Base-by-base conservation (phyloP, 768 basidiomycete genomes). In the Amanita subjunquillea region DNA sequence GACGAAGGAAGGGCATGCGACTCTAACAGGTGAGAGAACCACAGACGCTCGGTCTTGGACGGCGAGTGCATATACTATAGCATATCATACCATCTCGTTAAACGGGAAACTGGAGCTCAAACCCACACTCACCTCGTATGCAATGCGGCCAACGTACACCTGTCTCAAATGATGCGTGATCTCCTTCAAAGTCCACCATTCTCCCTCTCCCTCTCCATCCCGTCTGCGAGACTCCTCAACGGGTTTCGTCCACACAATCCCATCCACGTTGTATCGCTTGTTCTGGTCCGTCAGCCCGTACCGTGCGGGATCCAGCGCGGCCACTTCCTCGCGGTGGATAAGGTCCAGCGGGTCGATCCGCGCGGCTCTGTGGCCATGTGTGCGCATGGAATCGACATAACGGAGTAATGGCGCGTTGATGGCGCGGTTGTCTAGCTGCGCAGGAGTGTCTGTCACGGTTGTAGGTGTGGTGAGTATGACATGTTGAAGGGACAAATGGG, bases 21-120 rank as follows among this genome's bases (percentile, higher is more conserved):
- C 67, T 96, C 93, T 7, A 96, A 73, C 13, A 89, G 71, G 60
- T 87, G 84, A 0, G 90, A 86, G 69, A 93, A 93, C 91, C 91
- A 95, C 4, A 88, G 72, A 0, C 89, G 77, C 67, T 92, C 91
- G 0, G 83, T 86, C 70, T 90, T 91, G 54, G 79, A 83, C 0
- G 87, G 84, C 10, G 87, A 85, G 65, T 93, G 89, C 87, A 91
- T 90, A 54, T 84, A 92, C 76, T 75, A 53, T 30, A 40, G 20
- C 27, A 43, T 29, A 32, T 32, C 0, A 12, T 32, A 32, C 32
- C 32, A 32, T 29, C 15, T n/a, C 7, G 29, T 46, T n/a, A n/a
- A 30, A n/a, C 8, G 15, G 7, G 7, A 3, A 15, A 6, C 4
- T n/a, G 9, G 3, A 30, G 12, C 15, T 8, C 7, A 10, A 32